Percentiles rank a stretch among this genome's conserved stretches.
Evolutionary conservation across 345 rosid species (phyloP).

Genomic region (Salix caprea): DNA sequence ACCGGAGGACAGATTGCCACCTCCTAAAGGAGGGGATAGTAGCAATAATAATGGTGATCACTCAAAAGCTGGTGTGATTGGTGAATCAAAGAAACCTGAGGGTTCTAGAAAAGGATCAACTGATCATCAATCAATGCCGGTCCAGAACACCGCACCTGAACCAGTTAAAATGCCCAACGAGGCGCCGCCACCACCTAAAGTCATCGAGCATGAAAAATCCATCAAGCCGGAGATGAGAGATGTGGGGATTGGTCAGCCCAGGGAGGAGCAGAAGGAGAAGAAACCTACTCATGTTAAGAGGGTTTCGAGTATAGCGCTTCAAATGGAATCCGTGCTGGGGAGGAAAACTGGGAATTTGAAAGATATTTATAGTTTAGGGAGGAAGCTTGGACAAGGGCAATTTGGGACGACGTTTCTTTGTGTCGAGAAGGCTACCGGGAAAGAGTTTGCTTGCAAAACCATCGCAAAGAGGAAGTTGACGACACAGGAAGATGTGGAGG

Average conservation of each 20-base stretch:
- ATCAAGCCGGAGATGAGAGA: conserved; percentile 22
- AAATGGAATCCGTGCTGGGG: conserved; percentile 66
- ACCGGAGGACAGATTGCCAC: conserved; percentile 47
- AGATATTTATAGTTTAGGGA: conserved; percentile 72
- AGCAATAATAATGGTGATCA: conserved; percentile 23
- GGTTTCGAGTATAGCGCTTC: conserved; percentile 55
- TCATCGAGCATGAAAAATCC: conserved; percentile 19
- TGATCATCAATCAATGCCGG: conserved; percentile 15
- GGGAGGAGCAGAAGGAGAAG: conserved; percentile 36
- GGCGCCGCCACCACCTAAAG: conserved; percentile 25
- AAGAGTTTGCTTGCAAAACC: conserved; percentile 80
- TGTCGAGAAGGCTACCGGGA: conserved; percentile 52
- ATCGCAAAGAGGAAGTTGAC: conserved; percentile 77
- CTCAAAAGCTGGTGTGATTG: conserved; percentile 2
- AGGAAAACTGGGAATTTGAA: conserved; percentile 76
- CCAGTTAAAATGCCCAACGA: conserved; percentile 46
- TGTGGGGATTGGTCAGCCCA: conserved; percentile 10
- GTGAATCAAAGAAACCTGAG: conserved; percentile 17
- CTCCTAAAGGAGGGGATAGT: conserved; percentile 28
- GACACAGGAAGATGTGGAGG: conserved; percentile 72
- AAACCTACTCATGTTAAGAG: conserved; percentile 57
- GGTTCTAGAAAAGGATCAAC: conserved; percentile 19
- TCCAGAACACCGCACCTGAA: conserved; percentile 64
- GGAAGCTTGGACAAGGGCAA: conserved; percentile 95
- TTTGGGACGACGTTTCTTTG: conserved; percentile 91